Evolutionary conservation across 768 basidiomycete genomes (phyloP).

Genomic region (Chiua virens): DNA sequence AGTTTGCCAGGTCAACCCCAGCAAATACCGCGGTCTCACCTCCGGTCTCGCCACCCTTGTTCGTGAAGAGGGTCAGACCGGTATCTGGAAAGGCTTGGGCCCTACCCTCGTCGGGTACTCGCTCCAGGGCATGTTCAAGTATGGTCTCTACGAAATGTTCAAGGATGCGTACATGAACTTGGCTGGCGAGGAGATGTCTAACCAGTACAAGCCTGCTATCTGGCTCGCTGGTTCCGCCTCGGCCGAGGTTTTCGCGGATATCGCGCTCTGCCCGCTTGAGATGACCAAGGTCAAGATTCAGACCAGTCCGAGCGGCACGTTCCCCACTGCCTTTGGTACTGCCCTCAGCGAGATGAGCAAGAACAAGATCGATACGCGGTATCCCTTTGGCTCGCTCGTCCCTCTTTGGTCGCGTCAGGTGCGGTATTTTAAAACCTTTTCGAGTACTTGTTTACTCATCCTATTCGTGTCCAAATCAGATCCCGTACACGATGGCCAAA

Average conservation of each 20-base stretch:
- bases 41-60: slow-evolving; percentile 63
- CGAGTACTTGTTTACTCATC: neutral
- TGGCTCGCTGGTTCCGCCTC: slow-evolving; percentile 95
- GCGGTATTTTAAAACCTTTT: too few species aligned
- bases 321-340: slow-evolving; percentile 73
- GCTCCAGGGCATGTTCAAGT: slow-evolving; percentile 97
- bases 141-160: slow-evolving; percentile 96
- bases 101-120: slow-evolving; percentile 94
- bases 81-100: slow-evolving; percentile 93
- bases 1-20: slow-evolving; percentile 61
- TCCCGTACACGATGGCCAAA: slow-evolving; percentile 97
- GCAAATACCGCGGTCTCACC: slow-evolving; percentile 69
- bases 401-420: slow-evolving; percentile 80
- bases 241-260: slow-evolving; percentile 93
- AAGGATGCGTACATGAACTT: slow-evolving; percentile 91
- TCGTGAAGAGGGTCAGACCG: slow-evolving; percentile 78
- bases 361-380: slow-evolving; percentile 70
- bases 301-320: slow-evolving; percentile 70
- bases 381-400: slow-evolving; percentile 81
- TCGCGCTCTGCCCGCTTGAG: slow-evolving; percentile 93
- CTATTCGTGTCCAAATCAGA: neutral
- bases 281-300: slow-evolving; percentile 94
- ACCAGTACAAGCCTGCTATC: slow-evolving; percentile 85
- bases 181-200: slow-evolving; percentile 77
- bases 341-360: slow-evolving; percentile 70